phyloP scores from a whole-genome alignment of 768 basidiomycete species.

The Boletus rubroflammeus region DNA sequence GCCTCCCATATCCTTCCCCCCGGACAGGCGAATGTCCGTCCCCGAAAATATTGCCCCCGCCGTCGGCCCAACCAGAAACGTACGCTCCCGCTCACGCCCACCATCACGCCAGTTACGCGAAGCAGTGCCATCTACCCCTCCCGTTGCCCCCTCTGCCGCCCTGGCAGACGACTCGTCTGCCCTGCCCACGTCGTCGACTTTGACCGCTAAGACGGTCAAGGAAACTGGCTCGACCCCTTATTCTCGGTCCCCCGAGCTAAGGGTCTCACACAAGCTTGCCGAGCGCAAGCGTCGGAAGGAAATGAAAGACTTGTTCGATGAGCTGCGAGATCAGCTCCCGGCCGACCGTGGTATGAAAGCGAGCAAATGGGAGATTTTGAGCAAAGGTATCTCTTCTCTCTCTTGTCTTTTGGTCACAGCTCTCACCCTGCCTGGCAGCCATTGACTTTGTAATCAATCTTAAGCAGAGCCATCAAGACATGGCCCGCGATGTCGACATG shows the following conservation, averaged over 20 bases:
- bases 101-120: conserved; percentile 58
- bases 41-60: conserved; percentile 52
- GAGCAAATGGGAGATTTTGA: conserved; percentile 98
- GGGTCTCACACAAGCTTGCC: conserved; percentile 94
- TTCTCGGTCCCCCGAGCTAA: conserved; percentile 90
- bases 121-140: conserved; percentile 37
- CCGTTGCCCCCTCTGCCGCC: conserved; percentile 36
- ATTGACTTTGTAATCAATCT: conserved; percentile 84
- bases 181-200: conserved; percentile 34
- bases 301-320: conserved; percentile 99
- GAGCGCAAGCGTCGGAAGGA: conserved; percentile 97
- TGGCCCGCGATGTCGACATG: conserved; percentile 75
- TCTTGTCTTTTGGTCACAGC: background rate
- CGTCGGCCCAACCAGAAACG: conserved; percentile 45
- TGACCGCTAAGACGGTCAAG: conserved; percentile 38
- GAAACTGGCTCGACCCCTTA: conserved; percentile 72
- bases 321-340: conserved; percentile 88
- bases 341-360: conserved; percentile 93
- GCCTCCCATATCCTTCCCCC: conserved; percentile 53
- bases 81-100: conserved; percentile 68
- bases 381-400: conserved; percentile 64
- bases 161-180: conserved; percentile 41
- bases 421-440: conserved; percentile 42
- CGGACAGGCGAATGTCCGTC: conserved; percentile 76
- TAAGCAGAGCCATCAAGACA: conserved; percentile 73